These are phyloP conservation scores for Helminthosporium solani DNA, from an alignment of 2,329 filamentous ascomycete species.

Conservation along the genomic window DNA sequence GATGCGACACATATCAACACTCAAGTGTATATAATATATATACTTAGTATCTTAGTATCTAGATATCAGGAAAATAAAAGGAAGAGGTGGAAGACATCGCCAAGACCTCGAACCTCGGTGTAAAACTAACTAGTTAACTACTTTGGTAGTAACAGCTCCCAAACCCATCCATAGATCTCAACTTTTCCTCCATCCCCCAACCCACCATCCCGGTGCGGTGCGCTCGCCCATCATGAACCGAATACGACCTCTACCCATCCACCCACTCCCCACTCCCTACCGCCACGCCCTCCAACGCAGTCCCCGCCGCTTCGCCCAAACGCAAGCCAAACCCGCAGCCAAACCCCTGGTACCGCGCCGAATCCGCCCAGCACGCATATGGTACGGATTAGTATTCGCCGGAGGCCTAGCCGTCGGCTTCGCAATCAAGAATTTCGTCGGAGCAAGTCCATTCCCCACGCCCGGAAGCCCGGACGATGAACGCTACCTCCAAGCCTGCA, in stretches of 20 bases:
- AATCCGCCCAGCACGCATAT: slow-evolving; percentile 32
- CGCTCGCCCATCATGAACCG: slow-evolving; percentile 20
- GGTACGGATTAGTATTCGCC: slow-evolving; percentile 32
- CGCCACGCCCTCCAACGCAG: not conserved
- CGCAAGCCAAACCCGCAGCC: slow-evolving; percentile 1
- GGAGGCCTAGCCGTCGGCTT: slow-evolving; percentile 27
- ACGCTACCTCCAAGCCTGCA: slow-evolving; percentile 27
- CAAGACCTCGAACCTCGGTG: slow-evolving; percentile 30
- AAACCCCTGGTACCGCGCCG: slow-evolving; percentile 17
- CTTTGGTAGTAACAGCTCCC: too few relatives aligned
- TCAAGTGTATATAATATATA: too few relatives aligned
- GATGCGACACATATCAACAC: too few relatives aligned
- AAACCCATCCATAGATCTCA: slow-evolving; percentile 4
- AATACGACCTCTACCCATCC: slow-evolving; percentile 5
- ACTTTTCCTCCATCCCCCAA: slow-evolving; percentile 7
- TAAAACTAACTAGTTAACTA: too few relatives aligned
- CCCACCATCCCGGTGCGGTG: not conserved
- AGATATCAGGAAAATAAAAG: too few relatives aligned
- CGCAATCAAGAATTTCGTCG: slow-evolving; percentile 26
- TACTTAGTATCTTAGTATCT: too few relatives aligned
- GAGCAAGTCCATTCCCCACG: slow-evolving; percentile 24
- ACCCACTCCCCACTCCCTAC: not conserved
- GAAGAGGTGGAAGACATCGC: slow-evolving; percentile 17
- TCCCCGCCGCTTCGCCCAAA: slow-evolving; percentile 1
- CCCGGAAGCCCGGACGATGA: slow-evolving; percentile 33